These are phyloP conservation scores for Phyllostachys edulis DNA, from an alignment of 176 grass and related monocot genomes.

Conservation along the genomic window DNA sequence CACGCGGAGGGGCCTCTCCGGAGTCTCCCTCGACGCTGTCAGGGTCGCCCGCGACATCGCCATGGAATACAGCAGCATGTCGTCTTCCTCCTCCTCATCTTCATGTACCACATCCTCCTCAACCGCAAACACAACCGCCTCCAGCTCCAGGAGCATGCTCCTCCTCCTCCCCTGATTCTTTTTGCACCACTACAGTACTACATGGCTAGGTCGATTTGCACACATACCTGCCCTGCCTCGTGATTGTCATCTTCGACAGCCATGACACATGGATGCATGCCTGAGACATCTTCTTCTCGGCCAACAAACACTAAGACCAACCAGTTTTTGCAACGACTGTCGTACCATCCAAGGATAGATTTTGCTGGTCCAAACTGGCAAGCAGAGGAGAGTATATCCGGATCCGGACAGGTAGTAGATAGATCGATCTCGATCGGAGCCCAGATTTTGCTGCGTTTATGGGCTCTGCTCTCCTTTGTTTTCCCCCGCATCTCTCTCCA, in stretches of 20 bases:
- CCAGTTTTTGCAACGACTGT: background rate
- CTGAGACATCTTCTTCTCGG: background rate
- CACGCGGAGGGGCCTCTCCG: slow-evolving; percentile 53
- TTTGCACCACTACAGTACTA: background rate
- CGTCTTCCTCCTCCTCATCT: background rate
- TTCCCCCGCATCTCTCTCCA: background rate
- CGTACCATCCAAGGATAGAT: background rate
- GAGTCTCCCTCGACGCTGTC: slow-evolving; percentile 58
- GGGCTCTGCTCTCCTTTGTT: background rate
- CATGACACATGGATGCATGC: background rate
- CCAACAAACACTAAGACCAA: background rate
- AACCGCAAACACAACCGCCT: background rate
- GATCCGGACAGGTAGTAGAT: background rate
- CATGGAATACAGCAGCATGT: slow-evolving; percentile 23
- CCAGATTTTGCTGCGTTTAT: slow-evolving; percentile 19
- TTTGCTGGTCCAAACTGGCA: background rate
- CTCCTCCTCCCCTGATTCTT: background rate
- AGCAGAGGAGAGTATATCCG: background rate
- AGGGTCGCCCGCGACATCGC: slow-evolving; percentile 48
- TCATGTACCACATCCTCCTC: background rate
- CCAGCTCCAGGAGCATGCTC: background rate
- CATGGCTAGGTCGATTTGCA: background rate
- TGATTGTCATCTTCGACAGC: background rate
- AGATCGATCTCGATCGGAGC: background rate
- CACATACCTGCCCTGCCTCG: background rate